Evolutionary conservation across 768 basidiomycete genomes (phyloP), one percentile per base, ranked within the genome.

Genomic region (Saitozyma sp.): DNA sequence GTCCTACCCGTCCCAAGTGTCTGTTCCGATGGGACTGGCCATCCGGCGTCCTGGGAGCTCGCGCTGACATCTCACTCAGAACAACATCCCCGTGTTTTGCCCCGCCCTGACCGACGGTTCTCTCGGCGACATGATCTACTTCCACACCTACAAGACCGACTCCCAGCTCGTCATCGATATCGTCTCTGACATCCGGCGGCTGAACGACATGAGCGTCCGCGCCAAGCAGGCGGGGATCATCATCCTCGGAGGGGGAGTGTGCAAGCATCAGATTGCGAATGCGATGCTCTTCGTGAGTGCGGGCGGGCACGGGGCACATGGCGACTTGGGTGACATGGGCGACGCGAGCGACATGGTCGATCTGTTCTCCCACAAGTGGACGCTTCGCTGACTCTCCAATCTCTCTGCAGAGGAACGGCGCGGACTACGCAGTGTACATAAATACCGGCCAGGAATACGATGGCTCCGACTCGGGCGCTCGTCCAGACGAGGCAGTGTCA

Each of bases 201-300:
- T 99, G 42, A 99, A 99, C 80, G 94, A 98, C 79, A 81, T 91
- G 16, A 86, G 90, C 10, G 85, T 96, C 58, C 87, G 85, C 66
- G 89, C 94, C 42, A 87, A 86, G 59, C 94, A 92, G 81, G 96
- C 96, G 17, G 96, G 96, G 2, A 98, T 98, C 94, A 92, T 99
- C 69, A 87, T 99, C 57, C 86, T 98, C 11, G 96, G 96, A 8
- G 96, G 96, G 2, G 96, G 96, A 0, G 93, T 99, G 9, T 98
- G 94, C 82, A 99, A 99, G 78, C 96, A 99, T 77, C 96, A 99
- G 76, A 96, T 99, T 60, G 95, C 95, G n/a, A 99, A 99, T 75
- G 93, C 95, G 1, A 97, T 99, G 96, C 83, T 99, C 20, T 96
- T 99, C 75, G 95, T 97, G 79, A 80, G 85, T 68, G 20, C 13